phyloP scores from a whole-genome alignment of 164 flowering plant species.

The Vitis rotundifolia region DNA sequence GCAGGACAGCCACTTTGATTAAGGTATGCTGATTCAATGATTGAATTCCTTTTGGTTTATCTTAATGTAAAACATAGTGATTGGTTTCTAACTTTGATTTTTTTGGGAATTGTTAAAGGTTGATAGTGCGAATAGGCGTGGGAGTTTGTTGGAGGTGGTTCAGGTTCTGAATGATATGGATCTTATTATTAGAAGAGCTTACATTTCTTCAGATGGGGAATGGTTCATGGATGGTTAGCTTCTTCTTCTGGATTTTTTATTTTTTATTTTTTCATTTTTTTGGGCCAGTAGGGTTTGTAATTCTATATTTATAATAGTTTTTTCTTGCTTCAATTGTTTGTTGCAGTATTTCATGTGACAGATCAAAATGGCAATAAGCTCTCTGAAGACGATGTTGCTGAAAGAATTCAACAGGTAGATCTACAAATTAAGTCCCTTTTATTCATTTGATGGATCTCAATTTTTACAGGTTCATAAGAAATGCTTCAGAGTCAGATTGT shows the following conservation, averaged over 20 bases:
- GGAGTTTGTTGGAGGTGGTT: conserved; percentile 73
- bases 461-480: neutral
- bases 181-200: conserved; percentile 73
- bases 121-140: conserved; percentile 78
- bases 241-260: neutral
- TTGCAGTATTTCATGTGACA: conserved; percentile 81
- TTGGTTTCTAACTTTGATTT: neutral
- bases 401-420: conserved; percentile 70
- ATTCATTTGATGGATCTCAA: neutral
- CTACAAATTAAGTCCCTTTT: conserved; percentile 9
- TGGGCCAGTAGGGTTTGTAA: neutral
- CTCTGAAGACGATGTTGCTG: conserved; percentile 56
- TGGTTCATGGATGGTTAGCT: conserved; percentile 98
- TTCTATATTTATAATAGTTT: conserved; percentile 2
- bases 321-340: neutral
- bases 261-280: neutral
- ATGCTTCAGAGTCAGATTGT: neutral
- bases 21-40: conserved; percentile 45
- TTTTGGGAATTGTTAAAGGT: conserved; percentile 47
- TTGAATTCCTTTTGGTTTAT: neutral
- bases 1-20: conserved; percentile 69
- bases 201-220: conserved; percentile 91
- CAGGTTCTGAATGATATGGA: conserved; percentile 86
- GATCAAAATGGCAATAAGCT: conserved; percentile 80
- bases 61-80: neutral